Evolutionary conservation across 139 green algal species (phyloP).

Genomic region (Chlorokybus atmophyticus): DNA sequence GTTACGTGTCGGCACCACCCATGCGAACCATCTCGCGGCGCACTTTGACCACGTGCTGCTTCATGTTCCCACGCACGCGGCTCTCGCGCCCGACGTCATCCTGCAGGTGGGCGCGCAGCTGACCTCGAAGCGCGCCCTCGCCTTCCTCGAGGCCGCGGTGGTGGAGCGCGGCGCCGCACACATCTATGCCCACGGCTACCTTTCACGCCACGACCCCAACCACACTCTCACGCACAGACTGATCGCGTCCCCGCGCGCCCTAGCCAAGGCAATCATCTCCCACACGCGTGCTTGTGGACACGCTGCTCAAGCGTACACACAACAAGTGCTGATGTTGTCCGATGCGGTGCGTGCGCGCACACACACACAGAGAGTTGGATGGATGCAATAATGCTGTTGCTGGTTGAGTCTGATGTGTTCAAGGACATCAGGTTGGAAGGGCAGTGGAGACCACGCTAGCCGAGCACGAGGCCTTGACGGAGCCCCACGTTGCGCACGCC

Average conservation of each 20-base stretch:
- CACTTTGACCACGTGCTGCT: conserved; percentile 31
- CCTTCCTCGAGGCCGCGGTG: conserved; percentile 63
- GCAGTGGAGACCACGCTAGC: conserved; percentile 4
- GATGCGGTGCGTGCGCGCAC: conserved; percentile 2
- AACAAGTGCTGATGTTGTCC: conserved; percentile 2
- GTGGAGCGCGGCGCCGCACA: conserved; percentile 9
- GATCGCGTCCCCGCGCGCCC: neutral
- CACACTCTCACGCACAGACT: conserved; percentile 53
- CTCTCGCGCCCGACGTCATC: conserved; percentile 30
- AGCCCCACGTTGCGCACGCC: conserved; percentile 31
- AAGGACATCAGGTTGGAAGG: conserved; percentile 6
- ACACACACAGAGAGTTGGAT: too few species aligned
- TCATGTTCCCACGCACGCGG: neutral
- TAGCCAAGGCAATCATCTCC: conserved; percentile 1
- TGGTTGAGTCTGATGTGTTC: too few species aligned
- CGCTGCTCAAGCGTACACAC: too few species aligned
- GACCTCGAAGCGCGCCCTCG: conserved; percentile 67
- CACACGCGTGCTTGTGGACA: too few species aligned
- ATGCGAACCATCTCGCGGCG: conserved; percentile 1
- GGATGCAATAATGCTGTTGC: too few species aligned
- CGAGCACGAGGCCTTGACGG: conserved; percentile 7
- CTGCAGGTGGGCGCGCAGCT: conserved; percentile 43
- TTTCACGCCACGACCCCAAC: conserved; percentile 55
- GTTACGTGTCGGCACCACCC: conserved; percentile 16
- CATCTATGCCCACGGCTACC: conserved; percentile 31